Evolutionary conservation across 2,329 filamentous ascomycete genomes (phyloP), one percentile per base, ranked within the genome.

Genomic region (Penicillium decumbens): DNA sequence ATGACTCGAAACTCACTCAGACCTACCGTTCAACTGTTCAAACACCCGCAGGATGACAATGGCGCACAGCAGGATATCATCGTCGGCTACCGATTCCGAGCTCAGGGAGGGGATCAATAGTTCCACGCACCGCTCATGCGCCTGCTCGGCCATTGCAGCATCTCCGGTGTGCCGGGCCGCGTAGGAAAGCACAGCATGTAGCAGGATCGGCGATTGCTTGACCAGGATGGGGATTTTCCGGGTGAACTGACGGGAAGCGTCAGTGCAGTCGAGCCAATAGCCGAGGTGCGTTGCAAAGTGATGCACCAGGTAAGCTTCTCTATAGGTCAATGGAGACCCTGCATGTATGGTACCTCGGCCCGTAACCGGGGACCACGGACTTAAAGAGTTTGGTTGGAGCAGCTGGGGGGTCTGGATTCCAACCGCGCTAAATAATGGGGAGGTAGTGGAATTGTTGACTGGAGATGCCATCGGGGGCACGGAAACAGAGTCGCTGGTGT

Each of bases 1-100:
- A 43, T 27, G 30, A 13, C 41, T 49, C n/a, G 18, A 47, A n/a
- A 42, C 7, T 27, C 27, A 43, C n/a, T 42, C 20, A 15, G 28
- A 46, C 57, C 50, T 48, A 55, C 59, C 59, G 43, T 59, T 55
- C 30, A 61, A 43, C 45, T 61, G 57, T 45, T 61, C 59, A 43
- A 57, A 57, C 12, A 61, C 56, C 28, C 59, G 51, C 29, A 61
- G 49, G 47, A 61, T 60, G 29, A 62, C 58, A 44, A 59, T 59
- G 24, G 59, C 47, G 41, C 56, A 59, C 24, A 62, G 53, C 28
- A 62, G 50, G 44, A 51, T 51, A 41, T 60, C 57, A 40, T 60
- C 53, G 45, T 45, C 24, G 25, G 44, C 44, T 27, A 47, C 49
- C n/a, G 43, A 43, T 46, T 47, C 49, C 28, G 49, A 51, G 49